Conservation (phyloP, 768 basidiomycete genomes). For the Gloeostereum incarnatum region DNA sequence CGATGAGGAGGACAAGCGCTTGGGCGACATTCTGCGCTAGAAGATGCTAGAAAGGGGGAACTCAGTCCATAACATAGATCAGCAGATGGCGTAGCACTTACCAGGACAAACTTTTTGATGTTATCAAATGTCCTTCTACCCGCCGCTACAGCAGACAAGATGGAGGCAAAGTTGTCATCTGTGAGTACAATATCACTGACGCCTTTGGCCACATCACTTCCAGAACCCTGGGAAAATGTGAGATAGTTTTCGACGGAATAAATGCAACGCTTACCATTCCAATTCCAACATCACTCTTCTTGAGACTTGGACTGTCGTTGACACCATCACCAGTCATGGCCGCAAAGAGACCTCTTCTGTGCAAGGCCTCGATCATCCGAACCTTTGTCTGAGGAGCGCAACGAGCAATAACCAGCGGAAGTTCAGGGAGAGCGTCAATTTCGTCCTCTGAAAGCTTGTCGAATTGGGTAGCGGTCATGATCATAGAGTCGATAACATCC, state of each 20-base stretch:
- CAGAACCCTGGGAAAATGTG: too few relatives aligned
- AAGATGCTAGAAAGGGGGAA: too few relatives aligned
- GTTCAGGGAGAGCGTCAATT: constrained; percentile 35
- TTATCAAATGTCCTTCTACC: constrained; percentile 51
- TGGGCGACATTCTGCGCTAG: constrained; percentile 45
- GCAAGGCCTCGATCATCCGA: constrained; percentile 49
- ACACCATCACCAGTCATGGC: constrained; percentile 54
- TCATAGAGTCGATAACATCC: too few relatives aligned
- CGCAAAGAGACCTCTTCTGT: constrained; percentile 39
- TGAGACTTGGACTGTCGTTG: constrained; percentile 50
- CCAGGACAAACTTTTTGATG: constrained; percentile 47
- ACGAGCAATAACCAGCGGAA: constrained; percentile 51
- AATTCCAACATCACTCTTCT: constrained; percentile 45
- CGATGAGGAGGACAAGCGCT: constrained; percentile 44
- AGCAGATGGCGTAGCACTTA: too few relatives aligned
- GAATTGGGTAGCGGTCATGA: constrained; percentile 27
- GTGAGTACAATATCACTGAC: constrained; percentile 47
- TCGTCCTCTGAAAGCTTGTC: constrained; percentile 43
- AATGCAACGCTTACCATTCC: too few relatives aligned
- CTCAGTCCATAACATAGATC: too few relatives aligned
- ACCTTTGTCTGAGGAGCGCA: constrained; percentile 48
- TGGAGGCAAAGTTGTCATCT: constrained; percentile 56
- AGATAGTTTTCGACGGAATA: too few relatives aligned
- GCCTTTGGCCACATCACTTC: constrained; percentile 46
- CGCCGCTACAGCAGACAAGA: constrained; percentile 46